Evolutionary conservation across 768 basidiomycete genomes (phyloP), one percentile per base, ranked within the genome.

Genomic region (Flagelloscypha sp.): DNA sequence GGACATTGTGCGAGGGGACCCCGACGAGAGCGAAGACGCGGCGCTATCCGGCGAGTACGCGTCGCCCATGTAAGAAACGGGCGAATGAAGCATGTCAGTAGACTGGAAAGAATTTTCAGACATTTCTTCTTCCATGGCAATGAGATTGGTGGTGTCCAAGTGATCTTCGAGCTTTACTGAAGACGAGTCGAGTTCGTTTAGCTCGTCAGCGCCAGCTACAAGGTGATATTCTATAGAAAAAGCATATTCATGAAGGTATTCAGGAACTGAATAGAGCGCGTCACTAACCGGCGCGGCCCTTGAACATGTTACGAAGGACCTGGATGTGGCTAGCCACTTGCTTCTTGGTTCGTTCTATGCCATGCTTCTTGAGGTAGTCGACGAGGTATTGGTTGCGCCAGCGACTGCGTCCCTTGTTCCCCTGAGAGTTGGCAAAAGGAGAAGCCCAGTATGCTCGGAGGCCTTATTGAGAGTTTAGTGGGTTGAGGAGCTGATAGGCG

Each of bases 301-400:
- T 85, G 84, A 83, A 86, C 84, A 87, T 87, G 52, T 87, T 87
- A 33, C 84, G 65, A 36, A 85, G 55, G 37, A 86, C 84, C 51
- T 88, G 85, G 35, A 88, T 83, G 49, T 88, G 85, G 55, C 80
- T 84, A n/a, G 85, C 85, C 44, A 88, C 85, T 56, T 88, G 85
- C 56, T 88, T 87, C 68, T 87, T 87, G 29, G 82, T 70, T 27
- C 85, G 77, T 18, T 68, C 68, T 52, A 88, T 72, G 37, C 79
- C 80, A 24, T 67, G 62, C 44, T 74, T 77, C 37, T 77, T 67
- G 40, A 88, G 73, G 49, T 83, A 80, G 44, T 86, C 83, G 52
- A 87, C 84, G 43, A 88, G 73, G 53, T 80, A 88, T 59, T 86
- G 84, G 59, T 87, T 87, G 34, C 84, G 73, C 81, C 81, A 84